phyloP scores from a whole-genome alignment of 305 asterid genomes.

The Solanum aculeatissimum region DNA sequence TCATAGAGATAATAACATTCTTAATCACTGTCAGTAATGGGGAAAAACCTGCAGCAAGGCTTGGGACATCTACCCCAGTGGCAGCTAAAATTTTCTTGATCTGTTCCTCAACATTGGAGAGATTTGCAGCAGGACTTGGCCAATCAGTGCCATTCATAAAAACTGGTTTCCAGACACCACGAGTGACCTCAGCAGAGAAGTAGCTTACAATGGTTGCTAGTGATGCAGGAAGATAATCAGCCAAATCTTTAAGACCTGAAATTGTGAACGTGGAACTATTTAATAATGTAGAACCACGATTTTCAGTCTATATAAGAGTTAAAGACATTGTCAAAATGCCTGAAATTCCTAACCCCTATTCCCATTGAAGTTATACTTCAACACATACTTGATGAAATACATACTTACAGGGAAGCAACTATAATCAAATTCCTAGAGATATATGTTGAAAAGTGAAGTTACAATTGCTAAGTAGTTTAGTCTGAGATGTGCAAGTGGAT shows the following conservation, averaged over 20 bases:
- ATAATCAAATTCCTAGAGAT: background rate
- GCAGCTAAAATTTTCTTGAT: slow-evolving; percentile 91
- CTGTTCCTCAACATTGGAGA: slow-evolving; percentile 82
- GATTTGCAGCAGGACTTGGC: slow-evolving; percentile 99
- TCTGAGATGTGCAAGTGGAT: background rate
- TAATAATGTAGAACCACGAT: background rate
- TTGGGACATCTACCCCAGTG: slow-evolving; percentile 91
- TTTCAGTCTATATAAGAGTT: background rate
- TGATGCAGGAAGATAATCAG: slow-evolving; percentile 96
- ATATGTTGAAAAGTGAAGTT: background rate
- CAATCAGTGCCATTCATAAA: slow-evolving; percentile 98
- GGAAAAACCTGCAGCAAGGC: slow-evolving; percentile 75
- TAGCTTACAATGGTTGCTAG: slow-evolving; percentile 91
- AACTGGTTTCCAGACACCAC: slow-evolving; percentile 96
- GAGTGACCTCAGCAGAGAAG: slow-evolving; percentile 97
- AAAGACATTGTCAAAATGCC: background rate
- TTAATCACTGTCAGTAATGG: background rate
- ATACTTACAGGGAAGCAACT: background rate
- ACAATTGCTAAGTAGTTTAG: background rate
- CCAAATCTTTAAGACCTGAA: slow-evolving; percentile 90
- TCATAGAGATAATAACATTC: background rate
- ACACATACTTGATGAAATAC: background rate
- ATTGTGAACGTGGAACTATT: background rate
- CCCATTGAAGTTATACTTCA: background rate
- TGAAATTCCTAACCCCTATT: background rate